Base-by-base conservation (phyloP, 2,329 filamentous ascomycete genomes). In the Colletotrichum agaves region DNA sequence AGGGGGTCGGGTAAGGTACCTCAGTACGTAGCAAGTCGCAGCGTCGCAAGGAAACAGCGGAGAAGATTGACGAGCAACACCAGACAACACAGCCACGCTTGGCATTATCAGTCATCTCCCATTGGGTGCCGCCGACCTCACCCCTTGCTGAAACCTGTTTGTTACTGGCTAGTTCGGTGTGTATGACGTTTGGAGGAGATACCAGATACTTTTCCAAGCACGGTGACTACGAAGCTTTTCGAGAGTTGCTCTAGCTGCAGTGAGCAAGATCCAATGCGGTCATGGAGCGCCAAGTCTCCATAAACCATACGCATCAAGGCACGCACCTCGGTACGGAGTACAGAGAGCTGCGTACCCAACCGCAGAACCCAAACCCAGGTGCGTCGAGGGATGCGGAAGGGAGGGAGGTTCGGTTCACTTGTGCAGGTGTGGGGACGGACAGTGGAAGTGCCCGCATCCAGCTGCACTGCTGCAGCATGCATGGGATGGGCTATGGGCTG, bases 61-160 rank as follows among this genome's bases (percentile, higher is more conserved):
- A 55, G 61, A 68, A 50, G 47, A 65, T 64, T 59, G 47, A 41
- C 46, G 59, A 63, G 61, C 52, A 67, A 67, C 50, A 41, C 61
- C 41, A 68, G 61, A 65, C 65, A 65, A 59, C 65, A 65, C 65
- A 68, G 65, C 65, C 65, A 68, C 65, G 61, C 65, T 68, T 68
- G 65, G 65, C 65, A 60, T 21, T 47, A 13, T 15, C 21, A 37
- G 31, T 41, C 23, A 52, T 35, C n/a, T n/a, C 39, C 31, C 23
- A 68, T 68, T 65, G 65, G 61, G 47, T 33, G 52, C 39, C 47
- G 19, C n/a, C 55, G 19, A 56, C 23, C 21, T 41, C 37, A 43
- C 47, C 27, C 37, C 41, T 59, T 49, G 61, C 65, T 68, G 65
- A 68, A 68, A 68, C 65, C 53, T 60, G 65, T 21, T 57, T 46